Conservation (phyloP, 805 yeast species). For the Monosporozyma aerobia region DNA sequence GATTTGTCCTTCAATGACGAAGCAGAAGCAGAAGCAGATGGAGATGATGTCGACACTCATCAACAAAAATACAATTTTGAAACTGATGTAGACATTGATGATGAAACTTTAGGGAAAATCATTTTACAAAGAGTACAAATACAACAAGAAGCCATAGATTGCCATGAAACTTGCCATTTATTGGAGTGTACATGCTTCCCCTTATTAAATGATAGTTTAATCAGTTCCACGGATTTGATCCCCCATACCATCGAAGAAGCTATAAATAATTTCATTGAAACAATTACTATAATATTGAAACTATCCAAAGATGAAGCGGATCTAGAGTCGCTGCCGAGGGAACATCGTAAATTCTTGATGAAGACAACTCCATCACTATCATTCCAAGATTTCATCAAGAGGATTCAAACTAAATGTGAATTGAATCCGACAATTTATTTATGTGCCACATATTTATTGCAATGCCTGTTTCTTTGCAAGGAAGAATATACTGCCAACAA, state of each 20-base stretch:
- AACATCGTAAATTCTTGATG: constrained; percentile 17
- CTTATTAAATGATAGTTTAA: not conserved
- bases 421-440: constrained; percentile 22
- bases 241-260: constrained; percentile 1
- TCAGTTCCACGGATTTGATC: not conserved
- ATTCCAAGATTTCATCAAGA: constrained; percentile 15
- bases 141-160: not conserved
- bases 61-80: not conserved
- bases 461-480: constrained; percentile 11
- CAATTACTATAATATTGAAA: constrained; percentile 1
- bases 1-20: not conserved
- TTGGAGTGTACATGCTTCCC: not conserved
- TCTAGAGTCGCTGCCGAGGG: not conserved
- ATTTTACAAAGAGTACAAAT: constrained; percentile 13
- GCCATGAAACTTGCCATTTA: not conserved
- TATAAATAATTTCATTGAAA: constrained; percentile 3
- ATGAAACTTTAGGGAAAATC: constrained; percentile 5
- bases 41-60: not conserved
- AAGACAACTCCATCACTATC: constrained; percentile 23
- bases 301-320: not conserved
- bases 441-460: constrained; percentile 20
- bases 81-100: constrained; percentile 2
- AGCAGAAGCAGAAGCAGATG: too few relatives aligned
- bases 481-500: constrained; percentile 5
- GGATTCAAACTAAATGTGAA: constrained; percentile 26